Percentiles rank a stretch among this genome's conserved stretches.
Conservation (phyloP, 139 green algal genomes). For the Axilococcus clingmanii region DNA sequence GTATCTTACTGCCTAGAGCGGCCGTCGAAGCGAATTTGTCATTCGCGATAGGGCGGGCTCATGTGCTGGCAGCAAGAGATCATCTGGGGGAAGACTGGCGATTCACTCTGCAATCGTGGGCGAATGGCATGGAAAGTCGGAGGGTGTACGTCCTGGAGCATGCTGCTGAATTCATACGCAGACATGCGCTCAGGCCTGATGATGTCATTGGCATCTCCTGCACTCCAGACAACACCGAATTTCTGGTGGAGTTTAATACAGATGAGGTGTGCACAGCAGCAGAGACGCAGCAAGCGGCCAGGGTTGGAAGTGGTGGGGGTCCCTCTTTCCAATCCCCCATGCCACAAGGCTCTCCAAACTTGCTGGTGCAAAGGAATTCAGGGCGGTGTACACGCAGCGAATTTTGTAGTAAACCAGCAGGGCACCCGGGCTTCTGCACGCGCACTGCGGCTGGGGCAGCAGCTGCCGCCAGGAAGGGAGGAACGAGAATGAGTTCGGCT, state of each 20-base stretch:
- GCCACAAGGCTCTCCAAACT: constrained; percentile 12
- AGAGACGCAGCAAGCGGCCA: constrained; percentile 22
- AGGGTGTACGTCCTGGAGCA: constrained; percentile 70
- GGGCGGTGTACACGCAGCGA: constrained; percentile 37
- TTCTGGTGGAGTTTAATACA: constrained; percentile 33
- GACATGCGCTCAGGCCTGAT: constrained; percentile 34
- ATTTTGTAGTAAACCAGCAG: constrained; percentile 43
- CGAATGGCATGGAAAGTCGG: constrained; percentile 59
- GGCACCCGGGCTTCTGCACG: constrained; percentile 39
- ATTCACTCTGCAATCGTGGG: constrained; percentile 59
- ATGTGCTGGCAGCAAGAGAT: constrained; percentile 30
- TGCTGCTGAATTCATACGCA: constrained; percentile 29
- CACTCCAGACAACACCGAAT: constrained; percentile 20
- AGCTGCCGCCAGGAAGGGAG: neutral
- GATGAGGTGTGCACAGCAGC: constrained; percentile 26
- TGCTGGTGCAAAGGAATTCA: constrained; percentile 29
- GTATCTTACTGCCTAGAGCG: constrained; percentile 37
- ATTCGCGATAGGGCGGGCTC: constrained; percentile 29
- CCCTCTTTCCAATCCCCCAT: constrained; percentile 2
- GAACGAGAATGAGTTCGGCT: too few species aligned
- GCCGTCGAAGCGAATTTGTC: constrained; percentile 41
- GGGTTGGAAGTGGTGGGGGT: neutral
- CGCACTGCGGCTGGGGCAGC: constrained; percentile 10
- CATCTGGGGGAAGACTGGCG: constrained; percentile 23
- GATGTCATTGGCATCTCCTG: constrained; percentile 53